A percentile compares a stretch with the other conserved stretches of the same genome.
These are phyloP conservation scores for Chenopodium suecicum DNA, from an alignment of 148 eudicot species.

Conservation along the genomic window DNA sequence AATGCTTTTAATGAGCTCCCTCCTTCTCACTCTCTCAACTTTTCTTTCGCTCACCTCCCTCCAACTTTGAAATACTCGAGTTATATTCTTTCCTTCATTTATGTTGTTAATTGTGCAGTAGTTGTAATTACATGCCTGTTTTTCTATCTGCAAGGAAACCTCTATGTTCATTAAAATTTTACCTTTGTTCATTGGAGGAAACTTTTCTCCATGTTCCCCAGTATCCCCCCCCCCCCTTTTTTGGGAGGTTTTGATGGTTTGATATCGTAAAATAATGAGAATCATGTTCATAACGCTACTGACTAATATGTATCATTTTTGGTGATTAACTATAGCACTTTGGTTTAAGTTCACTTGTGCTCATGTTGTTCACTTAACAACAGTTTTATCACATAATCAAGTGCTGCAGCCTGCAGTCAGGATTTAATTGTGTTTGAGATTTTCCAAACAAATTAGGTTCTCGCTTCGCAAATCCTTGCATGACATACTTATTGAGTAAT, in stretches of 20 bases:
- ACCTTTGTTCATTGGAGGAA: too few species aligned
- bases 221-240: too few species aligned
- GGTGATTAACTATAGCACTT: not conserved
- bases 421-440: not conserved
- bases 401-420: not conserved
- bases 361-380: not conserved
- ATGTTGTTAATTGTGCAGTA: too few species aligned
- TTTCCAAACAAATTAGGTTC: not conserved
- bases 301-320: not conserved
- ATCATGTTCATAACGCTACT: too few species aligned
- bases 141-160: too few species aligned
- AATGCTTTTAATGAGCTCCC: not conserved
- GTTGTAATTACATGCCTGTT: too few species aligned
- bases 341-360: not conserved
- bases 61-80: not conserved
- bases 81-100: too few species aligned
- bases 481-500: not conserved
- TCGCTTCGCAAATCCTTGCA: not conserved
- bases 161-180: too few species aligned
- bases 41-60: not conserved
- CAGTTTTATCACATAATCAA: not conserved
- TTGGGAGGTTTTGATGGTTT: too few species aligned
- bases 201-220: too few species aligned
- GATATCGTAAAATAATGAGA: too few species aligned
- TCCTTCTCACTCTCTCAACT: not conserved